Percentiles rank a stretch among this genome's conserved stretches.
Evolutionary conservation across 2,329 filamentous ascomycete species (phyloP).

Genomic region (Stachybotrys elegans): DNA sequence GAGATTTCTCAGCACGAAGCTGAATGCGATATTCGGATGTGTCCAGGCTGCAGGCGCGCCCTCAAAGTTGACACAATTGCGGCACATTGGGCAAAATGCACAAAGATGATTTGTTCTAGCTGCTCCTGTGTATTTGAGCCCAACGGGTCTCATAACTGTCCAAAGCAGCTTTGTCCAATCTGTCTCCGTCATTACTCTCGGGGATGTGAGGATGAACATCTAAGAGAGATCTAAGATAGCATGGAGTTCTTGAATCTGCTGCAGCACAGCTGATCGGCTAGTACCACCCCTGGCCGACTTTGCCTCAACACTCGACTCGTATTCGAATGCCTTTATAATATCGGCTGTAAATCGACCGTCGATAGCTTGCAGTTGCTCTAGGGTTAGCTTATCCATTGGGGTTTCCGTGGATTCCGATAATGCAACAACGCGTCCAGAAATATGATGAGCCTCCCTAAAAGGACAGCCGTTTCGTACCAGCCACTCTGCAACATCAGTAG

Average conservation of each 20-base stretch:
- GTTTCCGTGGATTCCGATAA: conserved; percentile 57
- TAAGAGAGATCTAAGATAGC: conserved; percentile 19
- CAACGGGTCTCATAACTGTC: conserved; percentile 4
- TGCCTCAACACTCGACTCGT: conserved; percentile 67
- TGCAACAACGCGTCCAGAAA: conserved; percentile 68
- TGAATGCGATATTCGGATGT: conserved; percentile 3
- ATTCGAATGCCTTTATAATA: conserved; percentile 61
- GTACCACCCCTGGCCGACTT: conserved; percentile 65
- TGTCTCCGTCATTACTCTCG: conserved; percentile 3
- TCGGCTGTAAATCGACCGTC: conserved; percentile 64
- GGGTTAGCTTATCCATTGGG: conserved; percentile 63
- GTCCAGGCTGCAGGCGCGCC: conserved; percentile 2
- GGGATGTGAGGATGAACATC: conserved; percentile 4
- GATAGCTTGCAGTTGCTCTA: conserved; percentile 63
- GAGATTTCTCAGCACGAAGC: conserved; percentile 6
- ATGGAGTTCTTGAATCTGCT: conserved; percentile 49
- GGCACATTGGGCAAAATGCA: conserved; percentile 5
- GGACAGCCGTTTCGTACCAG: conserved; percentile 61
- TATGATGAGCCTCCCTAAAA: conserved; percentile 75
- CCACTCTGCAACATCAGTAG: conserved; percentile 60
- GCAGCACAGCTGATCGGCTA: conserved; percentile 57
- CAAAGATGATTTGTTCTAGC: conserved; percentile 3
- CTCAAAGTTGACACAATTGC: conserved; percentile 5
- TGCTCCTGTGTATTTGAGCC: conserved; percentile 3
- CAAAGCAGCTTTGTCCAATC: conserved; percentile 2